Conservation (phyloP, 2,329 filamentous ascomycete species). For the Diaporthe sp. region DNA sequence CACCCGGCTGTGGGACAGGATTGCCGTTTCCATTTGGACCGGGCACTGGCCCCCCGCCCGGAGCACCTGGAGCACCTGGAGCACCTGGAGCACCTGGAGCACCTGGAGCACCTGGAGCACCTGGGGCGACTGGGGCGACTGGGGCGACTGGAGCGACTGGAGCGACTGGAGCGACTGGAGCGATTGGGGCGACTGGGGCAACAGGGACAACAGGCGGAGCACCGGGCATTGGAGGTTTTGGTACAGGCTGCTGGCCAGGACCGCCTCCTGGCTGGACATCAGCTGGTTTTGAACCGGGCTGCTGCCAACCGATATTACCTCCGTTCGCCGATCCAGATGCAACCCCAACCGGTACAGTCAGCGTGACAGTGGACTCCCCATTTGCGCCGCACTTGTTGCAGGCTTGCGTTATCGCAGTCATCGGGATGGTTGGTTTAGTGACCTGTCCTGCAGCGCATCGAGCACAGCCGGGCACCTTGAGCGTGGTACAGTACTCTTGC, state of each 20-base stretch:
- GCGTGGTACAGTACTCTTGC: slow-evolving; percentile 51
- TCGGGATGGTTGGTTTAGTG: slow-evolving; percentile 43
- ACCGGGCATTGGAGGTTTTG: not conserved
- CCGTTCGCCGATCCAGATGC: slow-evolving; percentile 37
- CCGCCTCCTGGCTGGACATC: not conserved
- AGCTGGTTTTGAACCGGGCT: slow-evolving; percentile 8
- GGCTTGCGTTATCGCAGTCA: slow-evolving; percentile 48
- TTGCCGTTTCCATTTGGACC: not conserved
- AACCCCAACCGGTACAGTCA: slow-evolving; percentile 50
- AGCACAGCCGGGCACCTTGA: slow-evolving; percentile 46
- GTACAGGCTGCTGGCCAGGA: not conserved
- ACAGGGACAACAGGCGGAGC: not conserved
- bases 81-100: not conserved
- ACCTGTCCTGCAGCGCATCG: slow-evolving; percentile 40
- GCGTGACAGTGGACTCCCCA: slow-evolving; percentile 51
- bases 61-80: not conserved
- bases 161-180: not conserved
- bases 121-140: not conserved
- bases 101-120: not conserved
- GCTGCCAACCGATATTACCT: not conserved
- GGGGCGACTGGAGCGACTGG: not conserved
- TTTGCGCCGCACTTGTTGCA: slow-evolving; percentile 51
- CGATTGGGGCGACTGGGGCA: not conserved
- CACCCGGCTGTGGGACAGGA: not conserved
- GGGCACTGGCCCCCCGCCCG: not conserved